Evolutionary conservation across 1,284 basidiomycete species (phyloP), one percentile per base, ranked within the genome.

Genomic region (Boletus holoroseus): DNA sequence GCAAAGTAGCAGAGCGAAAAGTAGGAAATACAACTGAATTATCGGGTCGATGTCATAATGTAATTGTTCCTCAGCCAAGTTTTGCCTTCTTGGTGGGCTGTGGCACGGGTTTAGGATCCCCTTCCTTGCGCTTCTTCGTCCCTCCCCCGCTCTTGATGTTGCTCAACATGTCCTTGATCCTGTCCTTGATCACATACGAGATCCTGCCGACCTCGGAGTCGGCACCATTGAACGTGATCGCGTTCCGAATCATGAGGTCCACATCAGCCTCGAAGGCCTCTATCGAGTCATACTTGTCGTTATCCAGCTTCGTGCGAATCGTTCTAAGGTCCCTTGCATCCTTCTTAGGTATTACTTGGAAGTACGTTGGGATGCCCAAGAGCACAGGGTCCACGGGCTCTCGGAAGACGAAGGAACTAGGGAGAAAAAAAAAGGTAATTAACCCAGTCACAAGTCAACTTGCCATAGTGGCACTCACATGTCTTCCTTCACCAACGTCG

Each of bases 271-370:
- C 87, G 59, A 94, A 85, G 0, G 78, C 81, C 34, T 88, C 86
- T 36, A 85, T 69, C 1, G 79, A 78, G 34, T 88, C 85, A 67
- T 94, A 94, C 68, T 85, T 86, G 73, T 93, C 91, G 27, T 70
- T 70, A 50, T 95, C 88, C 51, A 98, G 74, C 63, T 91, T 94
- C 56, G 76, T 73, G 56, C 85, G 82, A 64, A 99, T 95, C 35
- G 88, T 83, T 48, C 77, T 74, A 49, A 99, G 73, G 71, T 98
- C 95, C 34, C 95, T 82, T 2, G 93, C 91, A 57, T 95, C 85
- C 60, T 91, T 88, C 54, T 76, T 78, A 6, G 85, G 83, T 59
- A 96, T 88, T 50, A 94, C 71, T 38, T 90, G 81, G 65, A 83
- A 85, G 65, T 94, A 95, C 13, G 82, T 84, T 4, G 92, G 91